Evolutionary conservation across 148 eudicot species (phyloP), one percentile per base, ranked within the genome.

Genomic region (Chenopodium suecicum): DNA sequence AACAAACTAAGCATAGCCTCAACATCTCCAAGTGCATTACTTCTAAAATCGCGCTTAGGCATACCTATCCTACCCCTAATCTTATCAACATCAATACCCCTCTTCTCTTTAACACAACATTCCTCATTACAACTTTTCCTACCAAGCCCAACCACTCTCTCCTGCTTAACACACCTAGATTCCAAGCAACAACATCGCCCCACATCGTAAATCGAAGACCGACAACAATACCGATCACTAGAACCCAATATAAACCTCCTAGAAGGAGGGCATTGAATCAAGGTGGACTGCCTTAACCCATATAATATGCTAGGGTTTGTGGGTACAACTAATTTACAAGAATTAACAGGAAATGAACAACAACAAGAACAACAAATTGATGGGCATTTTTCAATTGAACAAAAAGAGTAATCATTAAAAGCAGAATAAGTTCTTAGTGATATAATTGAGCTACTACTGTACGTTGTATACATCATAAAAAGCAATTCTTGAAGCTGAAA

Each of bases 1-100:
- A 95, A 77, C 94, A 95, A 91, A 82, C 92, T 89, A 82, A 93
- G 90, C 83, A 95, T 81, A 82, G 84, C 92, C 73, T 95, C 94
- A 7, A 85, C 93, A 86, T 92, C 91, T 60, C 85, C 92, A 83
- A 84, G n/a, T 54, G 78, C 82, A 69, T 71, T 79, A 86, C 83
- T 81, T 34, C 83, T 83, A 37, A 69, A 87, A 83, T 81, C 71
- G 27, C 85, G 62, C 81, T 77, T 79, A 32, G 76, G 27, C 81
- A 74, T 84, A 56, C 20, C 52, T 34, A 78, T 20, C 86, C 82
- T 79, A 69, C 82, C 47, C 79, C 58, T 73, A 83, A 80, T 34
- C 64, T 29, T 78, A 78, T 71, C 50, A 78, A 54, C 79, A 78
- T 73, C 48, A 82, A 34, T 19, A 76, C 79, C 32, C 76, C 41